Conservation (phyloP, 495 filamentous ascomycete species). For the Trichodelitschia bisporula region DNA sequence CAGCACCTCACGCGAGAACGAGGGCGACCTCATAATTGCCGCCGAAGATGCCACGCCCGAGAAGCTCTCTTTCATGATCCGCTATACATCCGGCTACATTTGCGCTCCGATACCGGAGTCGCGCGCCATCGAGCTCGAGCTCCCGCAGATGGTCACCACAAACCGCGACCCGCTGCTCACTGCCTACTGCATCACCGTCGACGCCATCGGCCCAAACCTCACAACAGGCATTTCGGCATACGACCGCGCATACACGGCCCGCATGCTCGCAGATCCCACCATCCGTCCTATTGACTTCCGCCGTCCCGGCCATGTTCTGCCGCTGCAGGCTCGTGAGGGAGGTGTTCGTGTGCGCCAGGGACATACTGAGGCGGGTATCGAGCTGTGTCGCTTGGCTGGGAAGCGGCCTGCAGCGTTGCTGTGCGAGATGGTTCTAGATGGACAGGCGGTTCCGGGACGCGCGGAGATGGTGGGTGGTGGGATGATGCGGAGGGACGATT, state of each 20-base stretch:
- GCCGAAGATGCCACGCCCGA: slow-evolving; percentile 62
- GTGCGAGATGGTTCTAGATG: slow-evolving; percentile 26
- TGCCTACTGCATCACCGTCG: slow-evolving; percentile 76
- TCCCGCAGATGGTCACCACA: slow-evolving; percentile 72
- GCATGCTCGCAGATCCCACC: slow-evolving; percentile 44
- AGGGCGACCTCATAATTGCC: slow-evolving; percentile 92
- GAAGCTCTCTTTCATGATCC: slow-evolving; percentile 89
- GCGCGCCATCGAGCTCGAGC: slow-evolving; percentile 36
- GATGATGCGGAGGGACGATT: slow-evolving; percentile 86
- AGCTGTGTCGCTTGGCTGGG: slow-evolving; percentile 17
- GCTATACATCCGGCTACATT: slow-evolving; percentile 61
- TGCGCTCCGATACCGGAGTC: slow-evolving; percentile 58
- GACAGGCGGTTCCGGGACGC: slow-evolving; percentile 21
- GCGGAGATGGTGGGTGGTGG: slow-evolving; percentile 31
- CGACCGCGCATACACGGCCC: slow-evolving; percentile 63
- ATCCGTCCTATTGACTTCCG: slow-evolving; percentile 37
- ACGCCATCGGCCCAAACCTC: slow-evolving; percentile 42
- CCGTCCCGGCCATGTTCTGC: slow-evolving; percentile 76
- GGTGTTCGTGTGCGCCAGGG: slow-evolving; percentile 57
- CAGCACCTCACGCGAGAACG: slow-evolving; percentile 74
- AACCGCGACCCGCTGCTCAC: slow-evolving; percentile 74
- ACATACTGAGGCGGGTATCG: slow-evolving; percentile 68
- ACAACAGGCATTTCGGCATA: slow-evolving; percentile 80
- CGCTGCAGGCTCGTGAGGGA: slow-evolving; percentile 52
- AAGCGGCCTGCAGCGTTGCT: slow-evolving; percentile 48